Evolutionary conservation across 768 basidiomycete genomes (phyloP).

Genomic region (Kwoniella bestiolae): DNA sequence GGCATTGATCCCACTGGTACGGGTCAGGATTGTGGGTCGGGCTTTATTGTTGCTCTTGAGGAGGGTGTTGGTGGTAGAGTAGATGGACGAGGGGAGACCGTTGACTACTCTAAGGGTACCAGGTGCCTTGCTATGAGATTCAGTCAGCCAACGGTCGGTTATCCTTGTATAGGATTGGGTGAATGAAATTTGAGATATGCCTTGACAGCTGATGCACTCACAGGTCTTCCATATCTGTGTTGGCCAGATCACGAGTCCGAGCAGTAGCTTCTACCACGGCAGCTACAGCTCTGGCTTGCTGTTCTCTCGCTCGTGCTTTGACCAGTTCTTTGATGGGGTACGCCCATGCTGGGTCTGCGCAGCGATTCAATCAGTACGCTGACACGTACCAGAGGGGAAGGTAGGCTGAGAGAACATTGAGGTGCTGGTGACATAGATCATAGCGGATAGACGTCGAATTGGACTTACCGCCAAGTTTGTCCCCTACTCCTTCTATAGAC

Average conservation of each 20-base stretch:
- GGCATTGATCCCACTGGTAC: not conserved
- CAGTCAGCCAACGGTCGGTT: not conserved
- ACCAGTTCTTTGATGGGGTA: conserved; percentile 52
- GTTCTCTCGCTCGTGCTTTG: conserved; percentile 53
- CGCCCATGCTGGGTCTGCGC: conserved; percentile 57
- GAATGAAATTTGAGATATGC: too few species aligned
- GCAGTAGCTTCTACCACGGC: conserved; percentile 53
- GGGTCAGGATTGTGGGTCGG: not conserved
- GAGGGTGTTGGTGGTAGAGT: conserved; percentile 47
- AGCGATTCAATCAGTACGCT: not conserved
- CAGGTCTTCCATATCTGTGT: conserved; percentile 24
- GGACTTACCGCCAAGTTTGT: conserved; percentile 55
- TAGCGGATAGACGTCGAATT: not conserved
- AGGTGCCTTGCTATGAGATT: not conserved
- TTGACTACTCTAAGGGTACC: conserved; percentile 54
- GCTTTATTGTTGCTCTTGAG: not conserved
- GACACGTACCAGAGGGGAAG: too few species aligned
- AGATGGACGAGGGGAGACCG: conserved; percentile 57
- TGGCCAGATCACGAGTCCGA: conserved; percentile 24
- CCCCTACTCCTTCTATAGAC: conserved; percentile 53
- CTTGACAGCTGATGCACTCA: conserved; percentile 13
- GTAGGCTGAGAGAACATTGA: too few species aligned
- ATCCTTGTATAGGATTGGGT: too few species aligned
- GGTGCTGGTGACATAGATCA: not conserved
- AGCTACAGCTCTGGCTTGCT: conserved; percentile 56